Conservation (phyloP, 23 red algal genomes). For the Gracilaria vermiculophylla region DNA sequence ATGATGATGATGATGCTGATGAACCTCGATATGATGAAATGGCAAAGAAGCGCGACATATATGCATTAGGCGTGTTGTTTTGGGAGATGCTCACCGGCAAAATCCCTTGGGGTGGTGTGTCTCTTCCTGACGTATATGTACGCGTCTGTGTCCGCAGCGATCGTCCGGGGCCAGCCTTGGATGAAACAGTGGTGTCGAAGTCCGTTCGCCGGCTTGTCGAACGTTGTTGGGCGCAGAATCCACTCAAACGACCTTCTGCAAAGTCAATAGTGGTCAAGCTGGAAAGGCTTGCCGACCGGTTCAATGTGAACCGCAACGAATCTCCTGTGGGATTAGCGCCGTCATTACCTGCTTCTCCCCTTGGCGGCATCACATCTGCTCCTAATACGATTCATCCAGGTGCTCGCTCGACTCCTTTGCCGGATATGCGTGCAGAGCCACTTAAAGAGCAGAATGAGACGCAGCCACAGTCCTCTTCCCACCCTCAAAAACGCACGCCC, state of each 20-base stretch:
- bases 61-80: slow-evolving; percentile 72
- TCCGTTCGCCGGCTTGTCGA: slow-evolving; percentile 53
- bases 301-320: background rate
- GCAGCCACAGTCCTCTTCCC: background rate
- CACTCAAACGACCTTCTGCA: slow-evolving; percentile 59
- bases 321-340: background rate
- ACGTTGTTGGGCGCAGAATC: slow-evolving; percentile 75
- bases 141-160: slow-evolving; percentile 71
- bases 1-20: slow-evolving; percentile 33
- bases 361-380: background rate
- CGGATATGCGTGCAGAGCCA: slow-evolving; percentile 56
- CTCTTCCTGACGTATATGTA: slow-evolving; percentile 62
- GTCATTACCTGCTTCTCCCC: background rate
- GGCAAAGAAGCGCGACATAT: slow-evolving; percentile 77
- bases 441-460: slow-evolving; percentile 28
- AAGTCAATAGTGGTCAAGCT: slow-evolving; percentile 61
- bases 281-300: slow-evolving; percentile 32
- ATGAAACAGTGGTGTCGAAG: slow-evolving; percentile 53
- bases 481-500: slow-evolving; percentile 19
- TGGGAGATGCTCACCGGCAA: slow-evolving; percentile 73
- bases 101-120: slow-evolving; percentile 64
- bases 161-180: slow-evolving; percentile 56
- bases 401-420: background rate
- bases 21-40: slow-evolving; percentile 69
- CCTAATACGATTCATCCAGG: background rate